Percentiles rank a stretch among this genome's conserved stretches.
These are phyloP conservation scores for Scutellaria baicalensis DNA, from an alignment of 257 asterid genomes.

Conservation along the genomic window DNA sequence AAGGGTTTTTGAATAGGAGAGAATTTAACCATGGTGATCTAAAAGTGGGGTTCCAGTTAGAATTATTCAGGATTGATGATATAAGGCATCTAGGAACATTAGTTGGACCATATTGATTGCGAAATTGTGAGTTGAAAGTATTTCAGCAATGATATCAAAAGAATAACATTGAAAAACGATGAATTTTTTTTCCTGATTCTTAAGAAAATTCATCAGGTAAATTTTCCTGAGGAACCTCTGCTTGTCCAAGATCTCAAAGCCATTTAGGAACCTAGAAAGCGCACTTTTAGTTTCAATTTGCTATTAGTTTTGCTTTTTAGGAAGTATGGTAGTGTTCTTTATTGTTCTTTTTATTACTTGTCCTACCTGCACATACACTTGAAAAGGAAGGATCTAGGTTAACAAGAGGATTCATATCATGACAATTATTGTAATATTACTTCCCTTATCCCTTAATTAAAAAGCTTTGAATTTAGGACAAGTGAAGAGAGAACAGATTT, in stretches of 20 bases:
- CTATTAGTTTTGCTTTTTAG: background rate
- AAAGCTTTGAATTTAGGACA: background rate
- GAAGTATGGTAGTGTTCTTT: background rate
- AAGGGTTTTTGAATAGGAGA: background rate
- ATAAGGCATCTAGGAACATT: background rate
- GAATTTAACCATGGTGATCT: background rate
- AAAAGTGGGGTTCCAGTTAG: background rate
- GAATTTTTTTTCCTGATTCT: background rate
- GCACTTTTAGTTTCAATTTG: background rate
- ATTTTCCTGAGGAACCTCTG: background rate
- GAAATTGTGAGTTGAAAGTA: background rate
- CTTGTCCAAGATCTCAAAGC: background rate
- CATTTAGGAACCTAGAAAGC: background rate
- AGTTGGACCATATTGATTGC: background rate
- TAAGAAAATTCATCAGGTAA: background rate
- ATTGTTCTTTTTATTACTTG: background rate
- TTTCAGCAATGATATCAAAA: background rate
- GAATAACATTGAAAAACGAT: background rate
- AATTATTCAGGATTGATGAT: background rate
- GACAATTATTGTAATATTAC: background rate
- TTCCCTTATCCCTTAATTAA: background rate
- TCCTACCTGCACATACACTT: background rate
- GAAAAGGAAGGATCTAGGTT: background rate
- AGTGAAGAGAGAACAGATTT: background rate
- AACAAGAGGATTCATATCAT: background rate